Percentiles rank a stretch among this genome's conserved stretches.
Conservation (phyloP, 768 basidiomycete species). For the Saitozyma podzolica region DNA sequence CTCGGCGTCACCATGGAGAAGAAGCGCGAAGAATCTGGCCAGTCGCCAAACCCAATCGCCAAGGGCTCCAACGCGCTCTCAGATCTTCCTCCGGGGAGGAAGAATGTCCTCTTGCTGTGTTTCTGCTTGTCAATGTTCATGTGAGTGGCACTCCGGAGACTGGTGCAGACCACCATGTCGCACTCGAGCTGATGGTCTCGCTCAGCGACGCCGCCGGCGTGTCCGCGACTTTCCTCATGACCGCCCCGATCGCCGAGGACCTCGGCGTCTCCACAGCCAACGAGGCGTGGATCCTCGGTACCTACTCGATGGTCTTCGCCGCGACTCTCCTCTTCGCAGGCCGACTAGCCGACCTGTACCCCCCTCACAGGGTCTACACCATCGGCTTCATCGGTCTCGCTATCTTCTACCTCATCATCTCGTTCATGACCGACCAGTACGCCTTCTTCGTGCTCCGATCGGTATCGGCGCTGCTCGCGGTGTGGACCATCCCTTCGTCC, state of each 20-base stretch:
- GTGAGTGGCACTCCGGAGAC: constrained; percentile 18
- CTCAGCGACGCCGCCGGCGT: constrained; percentile 45
- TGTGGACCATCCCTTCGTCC: constrained; percentile 44
- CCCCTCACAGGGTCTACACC: constrained; percentile 44
- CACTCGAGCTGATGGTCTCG: constrained; percentile 1
- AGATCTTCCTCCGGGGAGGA: constrained; percentile 20
- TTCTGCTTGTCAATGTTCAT: constrained; percentile 41
- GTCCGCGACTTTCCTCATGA: constrained; percentile 44
- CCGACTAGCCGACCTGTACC: constrained; percentile 43
- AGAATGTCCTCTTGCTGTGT: constrained; percentile 33
- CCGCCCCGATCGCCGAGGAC: constrained; percentile 41
- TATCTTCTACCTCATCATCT: constrained; percentile 46
- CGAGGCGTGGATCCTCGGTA: constrained; percentile 44
- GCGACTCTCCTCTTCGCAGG: constrained; percentile 41
- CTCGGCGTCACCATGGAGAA: neutral
- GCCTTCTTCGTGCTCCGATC: constrained; percentile 50
- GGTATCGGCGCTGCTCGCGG: constrained; percentile 40
- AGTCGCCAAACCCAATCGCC: neutral
- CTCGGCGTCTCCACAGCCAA: constrained; percentile 28
- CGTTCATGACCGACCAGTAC: constrained; percentile 43
- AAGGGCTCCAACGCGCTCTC: constrained; percentile 17
- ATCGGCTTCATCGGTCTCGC: constrained; percentile 46
- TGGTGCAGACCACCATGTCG: neutral
- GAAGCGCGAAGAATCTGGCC: neutral
- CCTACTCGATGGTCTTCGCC: constrained; percentile 39